Base-by-base conservation (phyloP, 352 stramenopile genomes). In the Globisporangium ultimum region DNA sequence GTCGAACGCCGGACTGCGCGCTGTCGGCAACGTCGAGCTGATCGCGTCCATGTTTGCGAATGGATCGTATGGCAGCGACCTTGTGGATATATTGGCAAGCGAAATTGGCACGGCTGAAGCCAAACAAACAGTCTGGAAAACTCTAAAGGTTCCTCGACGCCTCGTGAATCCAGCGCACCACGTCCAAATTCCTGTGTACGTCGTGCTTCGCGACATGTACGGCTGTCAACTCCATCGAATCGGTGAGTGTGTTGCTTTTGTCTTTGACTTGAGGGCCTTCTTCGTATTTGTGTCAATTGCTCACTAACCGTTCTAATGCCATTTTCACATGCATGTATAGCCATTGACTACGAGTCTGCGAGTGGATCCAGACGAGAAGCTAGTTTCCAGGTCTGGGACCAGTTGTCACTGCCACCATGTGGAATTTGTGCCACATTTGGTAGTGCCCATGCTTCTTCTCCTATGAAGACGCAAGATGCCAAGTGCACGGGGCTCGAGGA, bases 201-300 rank as follows among this genome's bases (percentile, higher is more conserved):
- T 87, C 3, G 53, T 87, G 32, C 51, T 89, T 20, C 68, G 76
- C 7, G 79, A 89, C 55, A 14, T 47, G 0, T 61, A 72, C n/a
- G 74, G 73, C 14, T 89, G 79, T n/a, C 66, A 80, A n/a, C 54
- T 87, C 34, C 78, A 78, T 52, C 79, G 79, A 54, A 62, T 86
- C 41, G 78, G 77, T 87, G 73, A 52, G 78, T 76, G 18, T 9
- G 22, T 15, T 60, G 12, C 40, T 45, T 45, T 6, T 45, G 1
- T 8, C 17, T 45, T 45, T 45, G 12, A 8, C 13, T 18, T 53
- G 34, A 8, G 10, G 34, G 48, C 12, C 32, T 41, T 15, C 34
- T 51, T n/a, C 15, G 6, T 47, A 12, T 17, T 10, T 54, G 48
- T 43, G 7, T 38, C 58, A 46, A 9, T 42, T 48, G 42, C 2